Evolutionary conservation across 169 alveolate species (phyloP).

Genomic region (Cyclospora cayetanensis): DNA sequence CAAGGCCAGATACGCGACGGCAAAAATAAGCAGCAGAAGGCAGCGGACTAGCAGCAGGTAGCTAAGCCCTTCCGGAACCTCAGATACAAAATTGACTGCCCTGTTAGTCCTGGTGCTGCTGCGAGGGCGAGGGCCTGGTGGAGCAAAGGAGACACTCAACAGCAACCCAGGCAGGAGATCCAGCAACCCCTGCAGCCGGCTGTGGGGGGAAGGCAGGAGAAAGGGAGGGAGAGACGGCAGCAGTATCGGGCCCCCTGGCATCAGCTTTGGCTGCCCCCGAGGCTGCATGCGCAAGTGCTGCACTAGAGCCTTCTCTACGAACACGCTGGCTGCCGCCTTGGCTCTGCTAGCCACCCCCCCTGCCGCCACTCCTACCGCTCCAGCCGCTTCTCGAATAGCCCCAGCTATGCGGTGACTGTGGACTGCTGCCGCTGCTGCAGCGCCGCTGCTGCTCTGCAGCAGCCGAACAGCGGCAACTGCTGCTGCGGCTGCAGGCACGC

Average conservation of each 20-base stretch:
- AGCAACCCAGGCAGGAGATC: constrained; percentile 12
- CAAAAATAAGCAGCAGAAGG: not conserved
- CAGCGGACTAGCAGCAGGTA: not conserved
- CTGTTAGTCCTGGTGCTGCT: constrained; percentile 34
- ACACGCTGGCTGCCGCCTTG: not conserved
- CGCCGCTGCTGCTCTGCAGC: constrained; percentile 42
- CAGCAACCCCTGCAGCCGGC: not conserved
- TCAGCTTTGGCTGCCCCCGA: not conserved
- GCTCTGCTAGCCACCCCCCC: not conserved
- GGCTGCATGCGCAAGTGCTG: not conserved
- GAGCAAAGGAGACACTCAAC: not conserved
- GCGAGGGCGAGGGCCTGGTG: not conserved
- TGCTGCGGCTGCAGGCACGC: constrained; percentile 42
- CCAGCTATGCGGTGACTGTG: not conserved
- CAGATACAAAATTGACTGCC: not conserved
- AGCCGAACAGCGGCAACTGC: not conserved
- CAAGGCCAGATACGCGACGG: constrained; percentile 14
- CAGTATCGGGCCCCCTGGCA: constrained; percentile 7
- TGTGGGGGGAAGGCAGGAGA: not conserved
- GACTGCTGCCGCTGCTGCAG: not conserved
- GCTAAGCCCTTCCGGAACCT: not conserved
- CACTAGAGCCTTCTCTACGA: not conserved
- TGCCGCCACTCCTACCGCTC: constrained; percentile 18
- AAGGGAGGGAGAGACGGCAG: not conserved
- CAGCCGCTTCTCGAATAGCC: not conserved